Evolutionary conservation across 1,284 basidiomycete species (phyloP).

Genomic region (Naganishia albida): DNA sequence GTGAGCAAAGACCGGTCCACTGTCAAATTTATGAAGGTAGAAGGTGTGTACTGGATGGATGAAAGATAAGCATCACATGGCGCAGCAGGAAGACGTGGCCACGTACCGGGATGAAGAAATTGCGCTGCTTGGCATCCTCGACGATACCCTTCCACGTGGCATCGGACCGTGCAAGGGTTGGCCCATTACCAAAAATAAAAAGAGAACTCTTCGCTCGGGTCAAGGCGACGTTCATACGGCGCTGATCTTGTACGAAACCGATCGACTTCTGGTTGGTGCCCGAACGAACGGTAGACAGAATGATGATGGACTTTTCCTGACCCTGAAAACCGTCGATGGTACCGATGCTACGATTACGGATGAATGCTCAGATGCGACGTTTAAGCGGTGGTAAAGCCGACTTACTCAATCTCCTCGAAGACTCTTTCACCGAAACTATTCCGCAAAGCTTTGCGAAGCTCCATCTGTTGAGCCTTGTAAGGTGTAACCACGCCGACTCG

Average conservation of each 20-base stretch:
- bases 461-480: conserved; percentile 88
- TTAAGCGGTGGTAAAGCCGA: conserved; percentile 16
- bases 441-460: conserved; percentile 72
- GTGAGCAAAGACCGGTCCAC: conserved; percentile 6
- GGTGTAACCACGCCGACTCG: conserved; percentile 90
- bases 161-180: conserved; percentile 83
- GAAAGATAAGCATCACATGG: no score
- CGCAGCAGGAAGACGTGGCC: no score
- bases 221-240: conserved; percentile 96
- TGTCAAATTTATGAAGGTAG: conserved; percentile 36
- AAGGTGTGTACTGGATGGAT: conserved; percentile 36
- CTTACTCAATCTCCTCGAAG: conserved; percentile 67
- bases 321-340: conserved; percentile 99
- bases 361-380: conserved; percentile 1
- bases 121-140: conserved; percentile 65
- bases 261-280: conserved; percentile 76
- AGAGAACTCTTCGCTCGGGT: conserved; percentile 93
- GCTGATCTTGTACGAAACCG: conserved; percentile 81
- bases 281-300: conserved; percentile 88
- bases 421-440: conserved; percentile 73
- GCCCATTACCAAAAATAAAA: conserved; percentile 87
- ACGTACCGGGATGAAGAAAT: conserved; percentile 55
- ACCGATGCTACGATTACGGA: conserved; percentile 64
- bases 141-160: conserved; percentile 76
- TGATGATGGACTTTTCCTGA: conserved; percentile 95